These are phyloP conservation scores for Pythium pectinolyticum DNA, from an alignment of 352 stramenopile species.

Conservation along the genomic window DNA sequence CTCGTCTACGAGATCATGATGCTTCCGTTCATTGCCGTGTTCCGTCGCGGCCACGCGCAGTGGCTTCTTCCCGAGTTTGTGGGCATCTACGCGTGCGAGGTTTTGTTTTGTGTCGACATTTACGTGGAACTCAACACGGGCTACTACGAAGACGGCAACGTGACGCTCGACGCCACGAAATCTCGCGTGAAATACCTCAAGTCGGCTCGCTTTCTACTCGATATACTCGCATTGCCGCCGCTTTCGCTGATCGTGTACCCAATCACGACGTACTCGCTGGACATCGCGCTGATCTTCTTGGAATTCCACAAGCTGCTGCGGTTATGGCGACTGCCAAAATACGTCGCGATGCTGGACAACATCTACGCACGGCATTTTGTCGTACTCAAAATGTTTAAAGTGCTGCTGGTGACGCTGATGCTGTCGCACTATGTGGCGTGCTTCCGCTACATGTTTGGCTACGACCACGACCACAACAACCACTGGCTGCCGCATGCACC, in stretches of 20 bases:
- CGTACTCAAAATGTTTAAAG: constrained; percentile 69
- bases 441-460: constrained; percentile 55
- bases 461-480: constrained; percentile 42
- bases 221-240: constrained; percentile 46
- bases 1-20: constrained; percentile 59
- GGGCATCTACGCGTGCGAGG: constrained; percentile 49
- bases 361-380: constrained; percentile 60
- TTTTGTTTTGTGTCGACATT: constrained; percentile 56
- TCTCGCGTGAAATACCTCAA: constrained; percentile 51
- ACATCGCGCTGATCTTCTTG: constrained; percentile 33
- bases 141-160: constrained; percentile 66
- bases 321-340: constrained; percentile 49
- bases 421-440: constrained; percentile 63
- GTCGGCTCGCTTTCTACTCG: constrained; percentile 50
- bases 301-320: constrained; percentile 68
- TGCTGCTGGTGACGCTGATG: constrained; percentile 45
- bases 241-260: constrained; percentile 36
- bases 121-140: constrained; percentile 70
- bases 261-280: neutral
- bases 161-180: constrained; percentile 52
- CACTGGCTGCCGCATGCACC: constrained; percentile 49
- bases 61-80: constrained; percentile 35
- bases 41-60: constrained; percentile 17
- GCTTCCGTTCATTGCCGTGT: constrained; percentile 53
- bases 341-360: constrained; percentile 52